Evolutionary conservation across 257 asterid genomes (phyloP).

Genomic region (Apocynum venetum): DNA sequence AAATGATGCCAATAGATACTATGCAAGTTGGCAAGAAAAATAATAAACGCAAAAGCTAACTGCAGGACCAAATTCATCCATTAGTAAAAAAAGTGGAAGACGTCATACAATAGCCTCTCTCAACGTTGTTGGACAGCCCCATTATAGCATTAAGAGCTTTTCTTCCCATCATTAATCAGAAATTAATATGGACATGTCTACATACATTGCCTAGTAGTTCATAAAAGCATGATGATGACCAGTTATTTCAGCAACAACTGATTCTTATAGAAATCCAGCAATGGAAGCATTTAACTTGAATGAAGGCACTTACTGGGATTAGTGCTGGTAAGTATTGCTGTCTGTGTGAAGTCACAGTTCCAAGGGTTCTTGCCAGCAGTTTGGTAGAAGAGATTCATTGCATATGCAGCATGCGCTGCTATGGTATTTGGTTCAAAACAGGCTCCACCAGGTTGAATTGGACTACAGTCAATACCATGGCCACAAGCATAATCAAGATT

Average conservation of each 20-base stretch:
- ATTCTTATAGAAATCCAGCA: not conserved
- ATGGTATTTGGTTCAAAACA: conserved; percentile 68
- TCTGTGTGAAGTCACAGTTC: conserved; percentile 72
- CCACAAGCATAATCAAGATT: conserved; percentile 73
- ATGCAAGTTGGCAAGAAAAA: too few relatives aligned
- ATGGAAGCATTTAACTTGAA: not conserved
- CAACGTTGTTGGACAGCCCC: not conserved
- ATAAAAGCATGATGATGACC: not conserved
- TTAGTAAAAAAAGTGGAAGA: too few relatives aligned
- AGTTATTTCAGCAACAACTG: not conserved
- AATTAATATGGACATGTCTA: too few relatives aligned
- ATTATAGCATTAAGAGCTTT: not conserved
- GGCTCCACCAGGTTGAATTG: conserved; percentile 68
- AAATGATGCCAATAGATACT: not conserved
- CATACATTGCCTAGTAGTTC: not conserved
- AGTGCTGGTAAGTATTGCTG: conserved; percentile 46
- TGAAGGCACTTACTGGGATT: conserved; percentile 61
- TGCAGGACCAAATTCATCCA: too few relatives aligned
- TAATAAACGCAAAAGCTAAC: too few relatives aligned
- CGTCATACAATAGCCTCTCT: not conserved
- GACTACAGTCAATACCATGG: conserved; percentile 64
- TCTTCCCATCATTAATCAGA: too few relatives aligned
- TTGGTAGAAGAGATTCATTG: conserved; percentile 80
- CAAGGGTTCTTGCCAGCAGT: conserved; percentile 72
- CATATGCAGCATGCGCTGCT: conserved; percentile 69